These are phyloP conservation scores for Aurinia saxatilis DNA, from an alignment of 345 rosid genomes.

Conservation along the genomic window DNA sequence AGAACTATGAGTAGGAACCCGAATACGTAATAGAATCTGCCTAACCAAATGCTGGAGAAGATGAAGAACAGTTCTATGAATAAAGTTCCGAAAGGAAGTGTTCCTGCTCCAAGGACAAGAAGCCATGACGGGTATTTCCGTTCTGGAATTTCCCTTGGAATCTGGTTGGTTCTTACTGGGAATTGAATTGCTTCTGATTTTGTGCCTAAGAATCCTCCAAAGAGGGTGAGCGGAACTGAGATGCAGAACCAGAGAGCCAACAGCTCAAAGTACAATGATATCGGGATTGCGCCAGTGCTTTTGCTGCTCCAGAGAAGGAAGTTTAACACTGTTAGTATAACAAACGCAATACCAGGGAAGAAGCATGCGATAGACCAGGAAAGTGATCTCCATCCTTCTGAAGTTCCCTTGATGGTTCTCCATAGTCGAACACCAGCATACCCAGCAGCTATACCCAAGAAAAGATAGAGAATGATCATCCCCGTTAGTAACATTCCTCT, in stretches of 20 bases:
- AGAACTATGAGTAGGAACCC: slow-evolving; percentile 74
- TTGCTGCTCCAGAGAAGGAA: slow-evolving; percentile 74
- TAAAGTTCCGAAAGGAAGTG: slow-evolving; percentile 73
- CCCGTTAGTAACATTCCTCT: slow-evolving; percentile 84
- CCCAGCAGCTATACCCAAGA: slow-evolving; percentile 66
- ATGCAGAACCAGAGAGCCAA: slow-evolving; percentile 78
- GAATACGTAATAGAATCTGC: slow-evolving; percentile 71
- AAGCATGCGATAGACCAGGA: slow-evolving; percentile 70
- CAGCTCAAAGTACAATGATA: slow-evolving; percentile 62
- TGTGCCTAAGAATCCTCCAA: slow-evolving; percentile 73
- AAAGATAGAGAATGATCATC: slow-evolving; percentile 72
- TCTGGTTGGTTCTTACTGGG: slow-evolving; percentile 71
- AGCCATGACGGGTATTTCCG: slow-evolving; percentile 84
- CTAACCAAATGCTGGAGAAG: slow-evolving; percentile 83
- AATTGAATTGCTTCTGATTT: slow-evolving; percentile 55
- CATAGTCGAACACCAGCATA: slow-evolving; percentile 67
- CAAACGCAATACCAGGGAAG: slow-evolving; percentile 79
- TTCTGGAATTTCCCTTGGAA: slow-evolving; percentile 79
- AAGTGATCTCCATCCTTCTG: slow-evolving; percentile 72
- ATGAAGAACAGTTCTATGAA: slow-evolving; percentile 79
- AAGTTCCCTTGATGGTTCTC: slow-evolving; percentile 68
- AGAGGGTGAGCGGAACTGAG: slow-evolving; percentile 69
- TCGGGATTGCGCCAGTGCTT: slow-evolving; percentile 76
- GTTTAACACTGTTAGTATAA: slow-evolving; percentile 57
- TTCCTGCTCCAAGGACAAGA: slow-evolving; percentile 83